Evolutionary conservation across 2,329 filamentous ascomycete genomes (phyloP).

Genomic region (Diaporthe amygdali): DNA sequence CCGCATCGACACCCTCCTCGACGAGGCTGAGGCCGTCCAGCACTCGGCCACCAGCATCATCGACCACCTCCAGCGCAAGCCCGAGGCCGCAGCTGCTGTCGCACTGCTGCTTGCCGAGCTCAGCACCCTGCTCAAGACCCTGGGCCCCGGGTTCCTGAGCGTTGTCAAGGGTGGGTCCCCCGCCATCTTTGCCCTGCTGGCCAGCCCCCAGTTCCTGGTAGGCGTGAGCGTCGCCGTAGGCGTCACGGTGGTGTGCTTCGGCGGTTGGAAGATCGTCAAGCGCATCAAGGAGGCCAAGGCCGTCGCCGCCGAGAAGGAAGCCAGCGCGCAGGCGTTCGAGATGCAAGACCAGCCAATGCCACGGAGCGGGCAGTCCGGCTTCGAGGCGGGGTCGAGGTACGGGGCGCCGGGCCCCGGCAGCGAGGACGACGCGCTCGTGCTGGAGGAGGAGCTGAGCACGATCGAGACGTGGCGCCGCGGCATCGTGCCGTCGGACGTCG

Average conservation of each 20-base stretch:
- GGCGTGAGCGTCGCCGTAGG: conserved; percentile 88
- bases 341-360: conserved; percentile 28
- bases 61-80: conserved; percentile 69
- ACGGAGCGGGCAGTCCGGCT: background rate
- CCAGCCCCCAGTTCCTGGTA: conserved; percentile 93
- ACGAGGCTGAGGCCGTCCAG: conserved; percentile 89
- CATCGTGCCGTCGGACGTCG: conserved; percentile 51
- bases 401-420: conserved; percentile 26
- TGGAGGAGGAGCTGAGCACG: conserved; percentile 62
- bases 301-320: conserved; percentile 32
- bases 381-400: background rate
- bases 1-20: conserved; percentile 77
- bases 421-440: conserved; percentile 58
- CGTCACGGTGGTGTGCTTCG: conserved; percentile 94
- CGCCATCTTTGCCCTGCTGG: conserved; percentile 83
- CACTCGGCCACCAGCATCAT: conserved; percentile 86
- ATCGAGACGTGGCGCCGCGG: conserved; percentile 66
- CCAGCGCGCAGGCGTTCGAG: conserved; percentile 31
- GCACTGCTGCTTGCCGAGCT: conserved; percentile 92
- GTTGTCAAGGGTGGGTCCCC: conserved; percentile 83
- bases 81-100: conserved; percentile 91
- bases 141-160: conserved; percentile 80
- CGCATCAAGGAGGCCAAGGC: conserved; percentile 63
- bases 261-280: conserved; percentile 97
- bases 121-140: conserved; percentile 79